Percentiles rank a stretch among this genome's conserved stretches.
Conservation (phyloP, 225 moss, liverwort and hornwort species). For the Lunularia cruciata region DNA sequence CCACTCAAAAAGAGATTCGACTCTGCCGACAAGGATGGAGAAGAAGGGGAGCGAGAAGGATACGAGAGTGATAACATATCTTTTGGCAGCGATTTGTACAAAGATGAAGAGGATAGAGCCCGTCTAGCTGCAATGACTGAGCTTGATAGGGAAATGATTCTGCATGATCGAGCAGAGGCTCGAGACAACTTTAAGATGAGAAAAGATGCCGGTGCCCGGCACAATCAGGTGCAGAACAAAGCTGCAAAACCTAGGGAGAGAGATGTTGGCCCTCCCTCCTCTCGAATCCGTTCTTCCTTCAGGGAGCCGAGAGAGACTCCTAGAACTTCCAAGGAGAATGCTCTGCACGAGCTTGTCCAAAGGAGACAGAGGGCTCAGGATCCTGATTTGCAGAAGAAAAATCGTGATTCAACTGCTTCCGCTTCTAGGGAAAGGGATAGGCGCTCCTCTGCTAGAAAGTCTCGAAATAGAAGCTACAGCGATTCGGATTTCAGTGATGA, state of each 20-base stretch:
- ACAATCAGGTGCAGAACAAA: slow-evolving; percentile 46
- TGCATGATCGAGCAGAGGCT: slow-evolving; percentile 81
- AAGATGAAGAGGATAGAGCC: slow-evolving; percentile 83
- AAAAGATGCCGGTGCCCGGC: slow-evolving; percentile 66
- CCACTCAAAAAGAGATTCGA: slow-evolving; percentile 95
- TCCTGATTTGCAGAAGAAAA: slow-evolving; percentile 65
- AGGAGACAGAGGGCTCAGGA: slow-evolving; percentile 84
- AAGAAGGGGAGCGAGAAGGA: slow-evolving; percentile 71
- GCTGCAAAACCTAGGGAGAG: slow-evolving; percentile 60
- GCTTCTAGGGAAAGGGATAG: slow-evolving; percentile 54
- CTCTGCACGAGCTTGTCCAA: slow-evolving; percentile 83
- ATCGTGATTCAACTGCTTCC: slow-evolving; percentile 59
- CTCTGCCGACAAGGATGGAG: slow-evolving; percentile 82
- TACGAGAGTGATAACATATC: slow-evolving; percentile 90
- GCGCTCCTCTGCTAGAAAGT: slow-evolving; percentile 49
- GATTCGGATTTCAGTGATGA: slow-evolving; percentile 84
- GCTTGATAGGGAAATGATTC: slow-evolving; percentile 87
- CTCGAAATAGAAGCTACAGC: slow-evolving; percentile 47
- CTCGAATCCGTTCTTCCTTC: slow-evolving; percentile 91
- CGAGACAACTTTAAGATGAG: slow-evolving; percentile 90
- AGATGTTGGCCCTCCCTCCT: slow-evolving; percentile 84
- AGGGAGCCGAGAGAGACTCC: slow-evolving; percentile 74
- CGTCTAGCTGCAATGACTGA: slow-evolving; percentile 76
- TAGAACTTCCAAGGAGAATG: slow-evolving; percentile 82
- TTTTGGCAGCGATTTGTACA: slow-evolving; percentile 94